These are phyloP conservation scores for Fusarium bactridioides DNA, from an alignment of 2,329 filamentous ascomycete species.

Conservation along the genomic window DNA sequence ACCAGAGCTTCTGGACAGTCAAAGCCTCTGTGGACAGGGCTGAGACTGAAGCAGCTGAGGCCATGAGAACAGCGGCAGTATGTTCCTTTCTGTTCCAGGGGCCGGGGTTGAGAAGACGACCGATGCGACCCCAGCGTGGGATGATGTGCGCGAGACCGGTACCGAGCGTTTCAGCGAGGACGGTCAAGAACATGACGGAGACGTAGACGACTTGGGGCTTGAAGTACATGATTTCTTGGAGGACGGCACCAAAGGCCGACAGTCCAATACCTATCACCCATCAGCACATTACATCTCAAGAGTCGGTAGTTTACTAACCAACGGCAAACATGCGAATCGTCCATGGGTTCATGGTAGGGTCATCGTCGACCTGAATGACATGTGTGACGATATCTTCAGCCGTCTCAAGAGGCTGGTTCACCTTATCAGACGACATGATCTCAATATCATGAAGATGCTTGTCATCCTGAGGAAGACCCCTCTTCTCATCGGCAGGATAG, in stretches of 20 bases:
- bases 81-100: constrained; percentile 43
- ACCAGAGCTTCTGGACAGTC: constrained; percentile 57
- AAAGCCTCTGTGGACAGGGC: constrained; percentile 49
- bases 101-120: constrained; percentile 26
- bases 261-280: constrained; percentile 23
- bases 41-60: constrained; percentile 49
- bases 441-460: constrained; percentile 5
- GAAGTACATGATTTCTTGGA: constrained; percentile 40
- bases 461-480: neutral
- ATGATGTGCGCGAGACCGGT: constrained; percentile 12
- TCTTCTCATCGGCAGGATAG: constrained; percentile 14
- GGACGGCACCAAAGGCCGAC: constrained; percentile 30
- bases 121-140: constrained; percentile 16
- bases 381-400: constrained; percentile 36
- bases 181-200: constrained; percentile 37
- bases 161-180: constrained; percentile 30
- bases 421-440: neutral
- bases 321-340: constrained; percentile 35
- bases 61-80: constrained; percentile 52
- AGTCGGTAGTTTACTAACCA: constrained; percentile 11
- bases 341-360: constrained; percentile 34
- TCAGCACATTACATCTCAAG: neutral
- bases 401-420: constrained; percentile 8
- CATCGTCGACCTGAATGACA: constrained; percentile 39
- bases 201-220: constrained; percentile 36